These are phyloP conservation scores for Monosporascus sp. DNA, from an alignment of 2,329 filamentous ascomycete genomes.

Conservation along the genomic window DNA sequence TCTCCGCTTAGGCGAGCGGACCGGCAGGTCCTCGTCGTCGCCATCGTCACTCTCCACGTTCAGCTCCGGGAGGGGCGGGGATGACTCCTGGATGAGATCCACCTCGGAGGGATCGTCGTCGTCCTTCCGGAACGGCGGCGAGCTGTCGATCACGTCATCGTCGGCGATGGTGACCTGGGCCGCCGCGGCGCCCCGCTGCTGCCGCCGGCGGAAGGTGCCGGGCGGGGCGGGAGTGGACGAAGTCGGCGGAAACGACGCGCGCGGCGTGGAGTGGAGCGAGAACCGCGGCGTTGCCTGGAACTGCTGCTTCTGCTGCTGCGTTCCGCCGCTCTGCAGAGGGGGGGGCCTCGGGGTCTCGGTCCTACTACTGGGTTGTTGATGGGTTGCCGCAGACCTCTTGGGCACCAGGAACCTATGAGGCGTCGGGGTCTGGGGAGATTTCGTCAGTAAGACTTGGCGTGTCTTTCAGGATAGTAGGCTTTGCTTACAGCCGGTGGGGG, in stretches of 20 bases:
- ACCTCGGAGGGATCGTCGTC: slow-evolving; percentile 5
- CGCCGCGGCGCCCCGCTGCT: background rate
- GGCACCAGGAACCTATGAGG: slow-evolving; percentile 28
- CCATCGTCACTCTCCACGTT: background rate
- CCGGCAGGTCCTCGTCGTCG: slow-evolving; percentile 1
- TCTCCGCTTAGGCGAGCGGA: slow-evolving; percentile 29
- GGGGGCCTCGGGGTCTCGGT: slow-evolving; percentile 22
- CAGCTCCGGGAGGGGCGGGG: slow-evolving; percentile 7
- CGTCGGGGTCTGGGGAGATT: slow-evolving; percentile 22
- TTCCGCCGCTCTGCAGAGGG: slow-evolving; percentile 1
- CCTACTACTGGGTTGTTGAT: slow-evolving; percentile 2
- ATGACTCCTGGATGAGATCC: slow-evolving; percentile 17
- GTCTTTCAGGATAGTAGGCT: background rate
- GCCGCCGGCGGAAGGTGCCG: background rate
- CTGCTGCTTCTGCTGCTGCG: slow-evolving; percentile 16
- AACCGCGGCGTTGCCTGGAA: slow-evolving; percentile 29
- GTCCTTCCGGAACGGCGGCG: slow-evolving; percentile 13
- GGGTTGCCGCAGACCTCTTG: slow-evolving; percentile 18
- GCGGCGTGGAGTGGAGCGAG: slow-evolving; percentile 26
- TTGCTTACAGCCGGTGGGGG: background rate
- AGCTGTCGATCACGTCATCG: slow-evolving; percentile 23
- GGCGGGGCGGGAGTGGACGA: slow-evolving; percentile 13
- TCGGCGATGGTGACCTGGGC: background rate
- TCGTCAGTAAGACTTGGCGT: background rate
- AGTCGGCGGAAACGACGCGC: slow-evolving; percentile 3